These are phyloP conservation scores for Miamiensis avidus DNA, from an alignment of 169 alveolate genomes.

Conservation along the genomic window DNA sequence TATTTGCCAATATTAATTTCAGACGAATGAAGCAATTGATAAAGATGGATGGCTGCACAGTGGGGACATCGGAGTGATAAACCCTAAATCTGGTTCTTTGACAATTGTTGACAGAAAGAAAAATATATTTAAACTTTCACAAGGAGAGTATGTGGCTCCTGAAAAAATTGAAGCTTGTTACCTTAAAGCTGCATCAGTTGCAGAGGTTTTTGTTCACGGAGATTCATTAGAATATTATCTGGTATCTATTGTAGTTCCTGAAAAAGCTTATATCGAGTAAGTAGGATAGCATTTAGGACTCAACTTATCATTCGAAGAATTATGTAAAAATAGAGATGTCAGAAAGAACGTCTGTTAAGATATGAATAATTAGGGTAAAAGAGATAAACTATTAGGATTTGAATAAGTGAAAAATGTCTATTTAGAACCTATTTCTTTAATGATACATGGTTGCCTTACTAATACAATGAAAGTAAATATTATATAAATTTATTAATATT, in stretches of 20 bases:
- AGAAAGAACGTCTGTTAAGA: not conserved
- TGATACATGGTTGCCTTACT: conserved; percentile 88
- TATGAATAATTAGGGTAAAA: conserved; percentile 14
- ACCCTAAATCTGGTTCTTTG: conserved; percentile 66
- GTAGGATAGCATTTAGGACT: conserved; percentile 16
- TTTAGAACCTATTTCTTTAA: conserved; percentile 82
- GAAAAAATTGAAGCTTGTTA: conserved; percentile 90
- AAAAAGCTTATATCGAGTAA: conserved; percentile 13
- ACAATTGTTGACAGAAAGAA: conserved; percentile 80
- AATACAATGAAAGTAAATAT: conserved; percentile 90
- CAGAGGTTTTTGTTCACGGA: conserved; percentile 66
- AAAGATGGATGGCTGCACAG: conserved; percentile 92
- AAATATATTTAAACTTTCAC: conserved; percentile 93
- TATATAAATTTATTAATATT: no score
- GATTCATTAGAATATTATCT: conserved; percentile 59
- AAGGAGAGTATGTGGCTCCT: conserved; percentile 97
- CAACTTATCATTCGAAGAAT: conserved; percentile 29
- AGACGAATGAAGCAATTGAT: conserved; percentile 83
- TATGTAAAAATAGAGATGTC: conserved; percentile 38
- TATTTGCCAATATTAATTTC: no score
- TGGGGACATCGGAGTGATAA: conserved; percentile 92
- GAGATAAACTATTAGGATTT: conserved; percentile 31
- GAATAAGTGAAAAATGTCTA: conserved; percentile 73
- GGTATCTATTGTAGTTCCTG: conserved; percentile 63
- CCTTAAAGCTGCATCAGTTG: conserved; percentile 51